A percentile compares a stretch with the other conserved stretches of the same genome.
Conservation (phyloP, 1,284 basidiomycete species). For the Golubevia sp. region DNA sequence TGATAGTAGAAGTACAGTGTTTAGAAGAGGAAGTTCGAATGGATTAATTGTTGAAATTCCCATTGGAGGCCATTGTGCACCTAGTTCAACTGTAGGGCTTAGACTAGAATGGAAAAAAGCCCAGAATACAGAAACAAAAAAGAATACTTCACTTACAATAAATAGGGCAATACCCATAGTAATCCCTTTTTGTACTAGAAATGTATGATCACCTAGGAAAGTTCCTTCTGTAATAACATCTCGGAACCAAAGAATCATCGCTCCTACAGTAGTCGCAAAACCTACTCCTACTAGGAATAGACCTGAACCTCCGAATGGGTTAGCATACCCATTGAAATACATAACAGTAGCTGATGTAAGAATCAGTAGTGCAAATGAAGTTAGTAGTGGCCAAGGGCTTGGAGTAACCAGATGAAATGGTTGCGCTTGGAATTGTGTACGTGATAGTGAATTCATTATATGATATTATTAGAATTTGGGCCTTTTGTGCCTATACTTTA, state of each 20-base stretch:
- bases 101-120: slow-evolving; percentile 58
- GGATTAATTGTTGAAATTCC: slow-evolving; percentile 49
- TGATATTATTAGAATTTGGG: slow-evolving; percentile 10
- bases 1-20: slow-evolving; percentile 52
- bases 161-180: slow-evolving; percentile 57
- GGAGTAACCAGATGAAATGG: slow-evolving; percentile 54
- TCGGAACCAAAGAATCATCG: slow-evolving; percentile 58
- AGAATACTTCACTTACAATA: slow-evolving; percentile 60
- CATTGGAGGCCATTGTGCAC: slow-evolving; percentile 38
- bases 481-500: too few species aligned
- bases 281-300: slow-evolving; percentile 37
- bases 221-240: slow-evolving; percentile 59
- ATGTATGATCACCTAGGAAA: slow-evolving; percentile 62
- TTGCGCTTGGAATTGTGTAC: slow-evolving; percentile 51
- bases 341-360: slow-evolving; percentile 50
- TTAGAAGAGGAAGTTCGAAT: slow-evolving; percentile 53
- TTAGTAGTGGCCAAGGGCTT: slow-evolving; percentile 59
- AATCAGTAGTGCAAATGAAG: slow-evolving; percentile 53
- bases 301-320: slow-evolving; percentile 33
- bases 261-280: slow-evolving; percentile 42
- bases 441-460: slow-evolving; percentile 26
- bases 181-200: slow-evolving; percentile 62
- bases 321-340: slow-evolving; percentile 54
- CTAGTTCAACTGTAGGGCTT: slow-evolving; percentile 54
- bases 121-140: slow-evolving; percentile 61